Percentiles rank a stretch among this genome's conserved stretches.
phyloP scores from a whole-genome alignment of 2,329 filamentous ascomycete species.

The Sporothrix inflata region DNA sequence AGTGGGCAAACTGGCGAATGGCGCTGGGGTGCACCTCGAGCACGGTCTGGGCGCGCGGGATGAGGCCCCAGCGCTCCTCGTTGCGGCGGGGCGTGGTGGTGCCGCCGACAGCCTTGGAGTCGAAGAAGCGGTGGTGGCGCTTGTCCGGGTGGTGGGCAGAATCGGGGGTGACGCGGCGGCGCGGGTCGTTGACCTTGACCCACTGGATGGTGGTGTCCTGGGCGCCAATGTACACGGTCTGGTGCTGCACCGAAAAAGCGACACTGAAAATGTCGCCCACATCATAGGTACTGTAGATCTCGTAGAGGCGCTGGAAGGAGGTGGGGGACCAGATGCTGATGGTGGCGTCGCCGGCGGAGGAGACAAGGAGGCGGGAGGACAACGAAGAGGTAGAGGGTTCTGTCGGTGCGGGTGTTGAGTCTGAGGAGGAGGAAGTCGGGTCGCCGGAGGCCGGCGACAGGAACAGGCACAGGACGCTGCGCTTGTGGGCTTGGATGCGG shows the following conservation, averaged over 20 bases:
- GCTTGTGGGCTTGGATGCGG: constrained; percentile 84
- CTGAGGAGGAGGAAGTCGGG: constrained; percentile 55
- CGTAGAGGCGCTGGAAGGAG: constrained; percentile 76
- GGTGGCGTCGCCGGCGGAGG: constrained; percentile 88
- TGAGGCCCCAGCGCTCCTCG: constrained; percentile 59
- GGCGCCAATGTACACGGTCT: constrained; percentile 87
- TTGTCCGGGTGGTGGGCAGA: constrained; percentile 73
- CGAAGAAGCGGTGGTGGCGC: constrained; percentile 87
- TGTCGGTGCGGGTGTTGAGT: constrained; percentile 52
- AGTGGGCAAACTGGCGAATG: constrained; percentile 87
- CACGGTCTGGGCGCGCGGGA: constrained; percentile 58
- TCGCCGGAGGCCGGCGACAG: constrained; percentile 67
- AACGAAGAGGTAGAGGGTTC: constrained; percentile 45
- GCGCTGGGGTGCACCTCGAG: constrained; percentile 82
- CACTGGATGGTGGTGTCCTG: constrained; percentile 97
- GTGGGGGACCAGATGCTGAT: constrained; percentile 90
- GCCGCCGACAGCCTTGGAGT: constrained; percentile 84
- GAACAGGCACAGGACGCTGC: constrained; percentile 84
- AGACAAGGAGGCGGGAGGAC: constrained; percentile 69
- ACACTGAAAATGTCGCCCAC: constrained; percentile 95
- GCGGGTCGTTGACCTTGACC: constrained; percentile 73
- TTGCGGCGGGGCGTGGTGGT: constrained; percentile 74
- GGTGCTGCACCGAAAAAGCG: constrained; percentile 77
- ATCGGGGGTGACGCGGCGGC: constrained; percentile 61
- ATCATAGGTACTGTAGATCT: constrained; percentile 91